Evolutionary conservation across 345 rosid genomes (phyloP).

Genomic region (Hibiscus syriacus): DNA sequence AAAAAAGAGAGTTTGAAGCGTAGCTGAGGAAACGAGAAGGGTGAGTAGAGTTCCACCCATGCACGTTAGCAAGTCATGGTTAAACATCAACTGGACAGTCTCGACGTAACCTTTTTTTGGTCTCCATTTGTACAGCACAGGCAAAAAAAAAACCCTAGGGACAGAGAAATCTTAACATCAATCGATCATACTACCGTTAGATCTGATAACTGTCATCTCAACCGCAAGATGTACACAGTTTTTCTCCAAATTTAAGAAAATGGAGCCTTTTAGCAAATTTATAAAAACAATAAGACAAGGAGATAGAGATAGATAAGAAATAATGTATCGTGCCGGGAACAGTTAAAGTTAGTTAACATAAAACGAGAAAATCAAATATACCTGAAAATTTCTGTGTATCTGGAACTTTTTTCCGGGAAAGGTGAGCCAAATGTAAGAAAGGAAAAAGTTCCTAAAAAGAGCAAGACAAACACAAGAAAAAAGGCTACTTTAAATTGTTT

Average conservation of each 20-base stretch:
- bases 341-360: neutral
- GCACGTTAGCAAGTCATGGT: conserved; percentile 7
- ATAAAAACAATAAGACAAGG: neutral
- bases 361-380: neutral
- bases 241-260: neutral
- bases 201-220: neutral
- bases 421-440: neutral
- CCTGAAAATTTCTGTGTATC: neutral
- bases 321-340: neutral
- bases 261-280: neutral
- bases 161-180: neutral
- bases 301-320: neutral
- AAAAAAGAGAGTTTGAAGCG: neutral
- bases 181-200: neutral
- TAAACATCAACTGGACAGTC: conserved; percentile 5
- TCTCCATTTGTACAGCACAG: conserved; percentile 9
- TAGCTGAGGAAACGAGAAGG: neutral
- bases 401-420: neutral
- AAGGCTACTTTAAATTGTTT: neutral
- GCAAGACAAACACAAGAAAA: neutral
- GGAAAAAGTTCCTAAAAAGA: neutral
- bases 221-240: neutral
- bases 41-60: neutral
- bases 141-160: neutral
- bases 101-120: neutral